phyloP scores from a whole-genome alignment of 1,139 yeast species.

The Saccharomycopsis crataegensis region DNA sequence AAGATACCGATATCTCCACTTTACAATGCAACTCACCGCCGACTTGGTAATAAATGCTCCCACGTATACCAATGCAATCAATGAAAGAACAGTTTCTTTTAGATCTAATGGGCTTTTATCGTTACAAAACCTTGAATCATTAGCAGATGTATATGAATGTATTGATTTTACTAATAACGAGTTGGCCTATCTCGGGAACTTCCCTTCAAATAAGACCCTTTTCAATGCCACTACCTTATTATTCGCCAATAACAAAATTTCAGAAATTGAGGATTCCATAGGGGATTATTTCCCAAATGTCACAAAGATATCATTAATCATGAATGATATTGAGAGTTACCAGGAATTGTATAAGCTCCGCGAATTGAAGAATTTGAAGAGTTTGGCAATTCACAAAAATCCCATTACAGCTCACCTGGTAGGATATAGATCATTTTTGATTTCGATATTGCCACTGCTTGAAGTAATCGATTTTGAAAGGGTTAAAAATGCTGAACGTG shows the following conservation, averaged over 20 bases:
- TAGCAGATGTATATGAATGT: constrained; percentile 38
- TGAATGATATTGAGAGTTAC: constrained; percentile 41
- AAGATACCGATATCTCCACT: too few relatives aligned
- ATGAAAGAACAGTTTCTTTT: constrained; percentile 36
- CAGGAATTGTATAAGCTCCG: constrained; percentile 3
- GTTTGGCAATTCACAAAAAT: constrained; percentile 7
- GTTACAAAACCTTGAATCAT: constrained; percentile 36
- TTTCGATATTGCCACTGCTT: constrained; percentile 53
- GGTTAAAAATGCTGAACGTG: constrained; percentile 45
- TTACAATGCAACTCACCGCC: constrained; percentile 38
- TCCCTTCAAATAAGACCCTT: constrained; percentile 34
- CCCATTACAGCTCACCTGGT: constrained; percentile 20
- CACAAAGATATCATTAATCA: constrained; percentile 40
- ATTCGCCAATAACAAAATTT: constrained; percentile 50
- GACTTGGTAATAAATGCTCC: constrained; percentile 36
- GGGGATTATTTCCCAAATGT: constrained; percentile 37
- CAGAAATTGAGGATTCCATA: constrained; percentile 31
- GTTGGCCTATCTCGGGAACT: constrained; percentile 41
- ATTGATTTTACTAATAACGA: constrained; percentile 63
- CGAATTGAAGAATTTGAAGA: constrained; percentile 5
- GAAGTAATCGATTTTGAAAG: constrained; percentile 52
- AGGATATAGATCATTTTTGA: constrained; percentile 45
- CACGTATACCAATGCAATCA: constrained; percentile 36
- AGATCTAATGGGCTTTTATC: constrained; percentile 32
- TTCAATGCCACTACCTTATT: constrained; percentile 41